These are phyloP conservation scores for Talaromyces sp. DNA, from an alignment of 2,329 filamentous ascomycete species.

Conservation along the genomic window DNA sequence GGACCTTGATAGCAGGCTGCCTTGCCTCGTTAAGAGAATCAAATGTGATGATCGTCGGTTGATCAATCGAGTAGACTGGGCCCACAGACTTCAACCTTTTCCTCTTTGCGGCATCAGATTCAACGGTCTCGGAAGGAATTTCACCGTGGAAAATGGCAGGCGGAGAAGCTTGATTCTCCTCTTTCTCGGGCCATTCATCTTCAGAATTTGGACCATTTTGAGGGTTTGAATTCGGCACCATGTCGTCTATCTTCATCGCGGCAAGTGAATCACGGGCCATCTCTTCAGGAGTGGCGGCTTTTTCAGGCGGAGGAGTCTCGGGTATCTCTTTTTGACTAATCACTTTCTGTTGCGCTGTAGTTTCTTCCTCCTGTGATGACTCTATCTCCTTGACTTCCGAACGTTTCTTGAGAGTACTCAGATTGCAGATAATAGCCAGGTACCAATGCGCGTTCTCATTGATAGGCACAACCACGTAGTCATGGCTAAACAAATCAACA, in stretches of 20 bases:
- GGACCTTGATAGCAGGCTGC: slow-evolving; percentile 60
- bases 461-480: slow-evolving; percentile 89
- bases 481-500: slow-evolving; percentile 78
- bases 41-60: slow-evolving; percentile 76
- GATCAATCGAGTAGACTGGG: slow-evolving; percentile 45
- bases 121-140: slow-evolving; percentile 19
- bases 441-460: slow-evolving; percentile 91
- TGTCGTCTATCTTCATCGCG: slow-evolving; percentile 33
- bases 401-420: slow-evolving; percentile 58
- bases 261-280: slow-evolving; percentile 28
- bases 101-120: slow-evolving; percentile 22
- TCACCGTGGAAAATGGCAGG: slow-evolving; percentile 23
- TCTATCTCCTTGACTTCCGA: slow-evolving; percentile 11
- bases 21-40: slow-evolving; percentile 76
- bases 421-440: slow-evolving; percentile 89
- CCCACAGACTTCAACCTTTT: slow-evolving; percentile 32
- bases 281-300: slow-evolving; percentile 26
- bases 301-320: slow-evolving; percentile 29
- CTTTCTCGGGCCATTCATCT: slow-evolving; percentile 34
- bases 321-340: slow-evolving; percentile 29
- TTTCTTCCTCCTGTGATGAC: slow-evolving; percentile 12
- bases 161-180: slow-evolving; percentile 28
- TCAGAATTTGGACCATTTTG: slow-evolving; percentile 18
- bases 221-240: slow-evolving; percentile 6
- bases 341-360: slow-evolving; percentile 19